Base-by-base conservation (phyloP, 345 rosid genomes). In the Aegle marmelos region DNA sequence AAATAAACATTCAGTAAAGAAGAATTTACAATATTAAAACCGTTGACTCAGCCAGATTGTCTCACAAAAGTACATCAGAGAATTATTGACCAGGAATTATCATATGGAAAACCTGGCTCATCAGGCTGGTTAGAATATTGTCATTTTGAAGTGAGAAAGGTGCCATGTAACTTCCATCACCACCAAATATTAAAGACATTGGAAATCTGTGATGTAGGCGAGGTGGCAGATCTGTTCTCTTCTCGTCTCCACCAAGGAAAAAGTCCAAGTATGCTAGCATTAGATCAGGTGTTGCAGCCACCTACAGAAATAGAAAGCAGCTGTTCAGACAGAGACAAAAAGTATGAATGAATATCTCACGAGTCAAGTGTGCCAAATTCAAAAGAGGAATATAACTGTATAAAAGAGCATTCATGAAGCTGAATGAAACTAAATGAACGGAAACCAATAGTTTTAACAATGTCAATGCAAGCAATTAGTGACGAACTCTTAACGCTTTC, bases 181-280 rank as follows among this genome's bases (percentile, higher is more conserved):
- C 99, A 79, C 98, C 99, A 87, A 94, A 96, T 68, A 91, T 80
- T 73, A 94, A 76, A 73, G 98, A 84, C 87, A 91, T 86, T 30
- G 99, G 98, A 79, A 88, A 89, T 79, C 95, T 90, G 83, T 92
- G 97, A 78, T 72, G 83, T 41, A 94, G 89, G 33, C 86, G 90
- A 78, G 97, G 94, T 79, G 98, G 98, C 84, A 91, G 95, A 80
- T 96, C 97, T 21, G 88, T 79, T 85, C 98, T 87, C 82, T 96
- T 94, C 86, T 96, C 99, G 85, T 96, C 99, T 56, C 99, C 99
- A 21, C 99, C 99, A 79, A 96, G 95, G 87, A 92, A 96, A 89
- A 96, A 92, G 83, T 96, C 99, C 86, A 96, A 75, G 88, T 92
- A 96, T 63, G 95, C 99, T 16, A 94, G 92, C 98, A 94, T 91